A percentile compares a stretch with the other conserved stretches of the same genome.
Evolutionary conservation across 169 alveolate genomes (phyloP).

Genomic region (Plasmodium vivax): DNA sequence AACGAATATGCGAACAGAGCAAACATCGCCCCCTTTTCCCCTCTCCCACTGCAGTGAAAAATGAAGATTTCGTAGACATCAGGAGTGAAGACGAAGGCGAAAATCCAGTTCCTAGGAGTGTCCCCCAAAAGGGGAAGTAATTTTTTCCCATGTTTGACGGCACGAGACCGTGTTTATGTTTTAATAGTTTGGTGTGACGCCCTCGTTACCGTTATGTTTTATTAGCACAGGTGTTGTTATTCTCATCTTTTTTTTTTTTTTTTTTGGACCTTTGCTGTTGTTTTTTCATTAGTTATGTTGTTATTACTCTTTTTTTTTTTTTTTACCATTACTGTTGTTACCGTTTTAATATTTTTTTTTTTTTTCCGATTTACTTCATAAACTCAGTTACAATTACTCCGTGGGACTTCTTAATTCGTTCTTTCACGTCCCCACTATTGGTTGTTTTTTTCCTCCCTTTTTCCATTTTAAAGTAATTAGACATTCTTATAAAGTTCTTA

Average conservation of each 20-base stretch:
- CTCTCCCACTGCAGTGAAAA: constrained; percentile 17
- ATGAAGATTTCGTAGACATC: constrained; percentile 34
- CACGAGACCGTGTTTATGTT: not conserved
- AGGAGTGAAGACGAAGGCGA: constrained; percentile 70
- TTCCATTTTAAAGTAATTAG: not conserved
- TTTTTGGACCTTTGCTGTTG: not conserved
- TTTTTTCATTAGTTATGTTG: not conserved
- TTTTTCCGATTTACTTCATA: not conserved
- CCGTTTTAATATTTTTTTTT: not conserved
- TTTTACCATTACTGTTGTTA: not conserved
- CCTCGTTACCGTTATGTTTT: not conserved
- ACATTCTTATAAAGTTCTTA: not conserved
- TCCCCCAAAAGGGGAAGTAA: constrained; percentile 2
- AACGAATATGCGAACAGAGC: not conserved
- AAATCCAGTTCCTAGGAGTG: not conserved
- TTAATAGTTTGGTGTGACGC: not conserved
- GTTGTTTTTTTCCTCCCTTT: not conserved
- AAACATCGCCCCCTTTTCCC: not conserved
- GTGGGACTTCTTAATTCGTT: not conserved
- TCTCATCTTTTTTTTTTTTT: too few relatives aligned
- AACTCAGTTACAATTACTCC: not conserved
- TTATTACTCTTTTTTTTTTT: too few relatives aligned
- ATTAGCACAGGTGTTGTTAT: not conserved
- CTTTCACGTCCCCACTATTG: not conserved
- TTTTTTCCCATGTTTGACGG: not conserved